Evolutionary conservation across 2,329 filamentous ascomycete species (phyloP), one percentile per base, ranked within the genome.

Genomic region (Alternaria ventricosa): DNA sequence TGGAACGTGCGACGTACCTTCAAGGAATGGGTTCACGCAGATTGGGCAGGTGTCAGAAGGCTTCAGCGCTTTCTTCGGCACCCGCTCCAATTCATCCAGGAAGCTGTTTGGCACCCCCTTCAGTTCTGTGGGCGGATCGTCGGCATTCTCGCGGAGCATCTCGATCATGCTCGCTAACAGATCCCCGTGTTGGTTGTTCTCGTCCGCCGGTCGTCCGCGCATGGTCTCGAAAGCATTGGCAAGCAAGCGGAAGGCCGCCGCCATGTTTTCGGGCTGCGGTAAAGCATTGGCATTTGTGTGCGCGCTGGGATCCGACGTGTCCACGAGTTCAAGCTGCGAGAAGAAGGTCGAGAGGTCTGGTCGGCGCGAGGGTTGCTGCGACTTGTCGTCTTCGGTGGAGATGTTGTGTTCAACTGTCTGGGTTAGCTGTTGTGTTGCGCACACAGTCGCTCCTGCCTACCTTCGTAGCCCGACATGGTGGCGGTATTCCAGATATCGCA

Each of bases 271-370:
- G 3, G 88, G 88, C 5, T 88, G 83, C 1, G 88, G 88, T 1
- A 88, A 76, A 2, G 88, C 86, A 76, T 89, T 80, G n/a, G 82
- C 81, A 71, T 89, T 87, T 57, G 84, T 83, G 46, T 85, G 86
- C 49, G 79, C 71, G 60, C 81, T 78, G 7, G 82, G 78, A 73
- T 85, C 83, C 28, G 84, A 85, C 9, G 85, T 87, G 64, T 85
- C 84, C 28, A 85, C 81, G 60, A 88, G 84, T 70, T 89, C 86
- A 63, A 90, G 86, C 47, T 86, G 86, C 61, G 85, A 84, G 81
- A 89, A 89, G 82, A 90, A 90, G 71, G 87, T 88, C 44, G 86
- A 88, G 44, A 90, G 84, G 75, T 90, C 88, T 27, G 88, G 88
- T 55, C 88, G 86, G 66, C 87, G 87, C 57, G 80, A 79, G 33